Base-by-base conservation (phyloP, 1,139 yeast species). In the Protomyces macrosporus region DNA sequence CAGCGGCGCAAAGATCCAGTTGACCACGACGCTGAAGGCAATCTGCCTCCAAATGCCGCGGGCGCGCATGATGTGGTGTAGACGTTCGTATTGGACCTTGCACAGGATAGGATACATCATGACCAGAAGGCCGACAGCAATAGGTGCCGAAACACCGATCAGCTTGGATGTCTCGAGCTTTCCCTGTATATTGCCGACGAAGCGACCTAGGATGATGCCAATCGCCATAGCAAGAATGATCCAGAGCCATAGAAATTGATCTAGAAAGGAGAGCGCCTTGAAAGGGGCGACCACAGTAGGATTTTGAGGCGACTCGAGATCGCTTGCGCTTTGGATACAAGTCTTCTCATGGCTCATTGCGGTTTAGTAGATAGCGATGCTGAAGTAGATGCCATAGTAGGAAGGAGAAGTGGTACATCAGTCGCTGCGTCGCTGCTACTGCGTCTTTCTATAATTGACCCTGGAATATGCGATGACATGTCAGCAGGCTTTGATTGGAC, bases 91-190 rank as follows among this genome's bases (percentile, higher is more conserved):
- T 68, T 78, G 75, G 9, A 83, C 81, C 67, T 81, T 81, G 70
- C 84, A 81, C 39, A 83, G 72, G 9, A 84, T 84, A 1, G 86
- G 86, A 16, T 80, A 74, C 84, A 83, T 83, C 86, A 83, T 83
- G 12, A 81, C 76, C 23, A 83, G 75, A 66, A 83, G 71, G 0
- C 86, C 86, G 7, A 82, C 72, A 1, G 83, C 82, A 36, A 83
- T 72, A 0, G 86, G 86, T 6, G 80, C 67, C 3, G 71, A 69
- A 14, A 74, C 75, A 5, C 71, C 72, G 3, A 69, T 72, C 45
- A 73, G 71, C 35, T 69, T 63, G 30, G 72, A 73, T 35, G 66
- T 65, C 37, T 68, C 68, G 9, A 73, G 67, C 40, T 68, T 68
- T 6, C 64, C 67, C 6, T 68, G 67, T 3, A 69, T 67, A 23